Conservation (phyloP, 2,329 filamentous ascomycete genomes). For the Tolypocladium cylindrosporum region DNA sequence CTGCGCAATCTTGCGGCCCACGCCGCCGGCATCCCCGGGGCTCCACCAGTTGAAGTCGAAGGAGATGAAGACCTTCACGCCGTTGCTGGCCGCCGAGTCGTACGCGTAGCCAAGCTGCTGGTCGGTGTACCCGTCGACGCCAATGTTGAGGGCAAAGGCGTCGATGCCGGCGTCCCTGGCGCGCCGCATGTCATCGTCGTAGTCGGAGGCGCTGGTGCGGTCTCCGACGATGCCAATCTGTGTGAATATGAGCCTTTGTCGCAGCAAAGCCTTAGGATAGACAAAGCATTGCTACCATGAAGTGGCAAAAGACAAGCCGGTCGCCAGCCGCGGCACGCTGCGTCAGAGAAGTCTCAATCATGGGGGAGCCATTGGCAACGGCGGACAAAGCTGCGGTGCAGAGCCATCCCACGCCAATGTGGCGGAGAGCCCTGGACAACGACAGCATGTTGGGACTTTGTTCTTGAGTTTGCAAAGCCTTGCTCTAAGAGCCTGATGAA, state of each 20-base stretch:
- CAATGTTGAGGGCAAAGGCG: slow-evolving; percentile 41
- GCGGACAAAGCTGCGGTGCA: slow-evolving; percentile 6
- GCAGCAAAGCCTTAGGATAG: too few relatives aligned
- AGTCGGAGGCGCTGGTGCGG: slow-evolving; percentile 29
- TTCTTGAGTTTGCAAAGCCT: too few relatives aligned
- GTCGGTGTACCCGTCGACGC: slow-evolving; percentile 31
- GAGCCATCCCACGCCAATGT: slow-evolving; percentile 6
- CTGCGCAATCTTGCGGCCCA: slow-evolving; percentile 34
- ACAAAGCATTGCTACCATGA: slow-evolving; percentile 22
- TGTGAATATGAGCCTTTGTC: neutral
- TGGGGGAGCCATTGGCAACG: slow-evolving; percentile 1
- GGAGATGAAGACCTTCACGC: slow-evolving; percentile 45
- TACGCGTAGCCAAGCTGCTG: slow-evolving; percentile 38
- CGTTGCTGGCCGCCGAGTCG: slow-evolving; percentile 32
- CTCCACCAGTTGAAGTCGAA: slow-evolving; percentile 45
- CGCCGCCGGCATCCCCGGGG: slow-evolving; percentile 21
- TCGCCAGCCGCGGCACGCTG: slow-evolving; percentile 7
- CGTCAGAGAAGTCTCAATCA: slow-evolving; percentile 4
- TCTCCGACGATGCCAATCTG: slow-evolving; percentile 21
- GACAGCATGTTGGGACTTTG: neutral
- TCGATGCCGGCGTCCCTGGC: slow-evolving; percentile 34
- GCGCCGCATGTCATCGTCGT: slow-evolving; percentile 35
- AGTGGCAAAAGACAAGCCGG: slow-evolving; percentile 30
- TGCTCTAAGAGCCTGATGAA: too few relatives aligned
- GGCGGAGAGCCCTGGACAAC: slow-evolving; percentile 7